Evolutionary conservation across 108 stramenopile species (phyloP), one percentile per base, ranked within the genome.

Genomic region (Cyclostephanos tholiformis): DNA sequence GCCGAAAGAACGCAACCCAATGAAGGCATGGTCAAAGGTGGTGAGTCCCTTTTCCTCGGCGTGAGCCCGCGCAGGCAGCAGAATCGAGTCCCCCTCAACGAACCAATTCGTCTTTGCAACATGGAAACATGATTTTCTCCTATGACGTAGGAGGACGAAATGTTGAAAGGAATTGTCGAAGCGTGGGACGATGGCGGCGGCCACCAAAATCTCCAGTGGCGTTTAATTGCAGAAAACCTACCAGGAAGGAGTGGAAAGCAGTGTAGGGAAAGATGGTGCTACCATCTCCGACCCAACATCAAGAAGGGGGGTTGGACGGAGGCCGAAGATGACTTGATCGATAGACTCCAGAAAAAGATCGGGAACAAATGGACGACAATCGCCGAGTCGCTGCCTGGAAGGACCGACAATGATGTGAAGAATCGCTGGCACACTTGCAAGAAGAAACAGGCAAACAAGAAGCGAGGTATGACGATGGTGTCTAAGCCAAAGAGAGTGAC

Each of bases 351-450:
- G 65, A 74, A 77, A 19, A 68, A 77, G 32, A 38, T 93, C 32
- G 92, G 92, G 26, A 94, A 94, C 79, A 68, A 80, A 16, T 94
- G 96, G 96, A 88, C 93, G 2, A 92, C 92, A 62, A 95, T 97
- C 64, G 97, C 97, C 14, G 88, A 88, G 72, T 38, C 65, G 66
- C 71, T 92, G 48, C 95, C 95, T 4, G 97, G 97, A 67, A 84
- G 96, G 83, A 99, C 99, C 17, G 97, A 99, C 83, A 99, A 99
- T 79, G 95, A 97, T 50, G 98, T 99, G 72, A 99, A 97, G 79
- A 97, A 97, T 76, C 96, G 96, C 69, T 98, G 97, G 97, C 96
- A 98, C 75, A 92, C 93, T 0, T 87, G 87, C 67, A 95, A 95
- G 89, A 88, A 92, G 62, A 43, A 38, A 39, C 16, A 22, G 22